Evolutionary conservation across 1,284 basidiomycete genomes (phyloP).

Genomic region (Cutaneotrichosporon dermatis): DNA sequence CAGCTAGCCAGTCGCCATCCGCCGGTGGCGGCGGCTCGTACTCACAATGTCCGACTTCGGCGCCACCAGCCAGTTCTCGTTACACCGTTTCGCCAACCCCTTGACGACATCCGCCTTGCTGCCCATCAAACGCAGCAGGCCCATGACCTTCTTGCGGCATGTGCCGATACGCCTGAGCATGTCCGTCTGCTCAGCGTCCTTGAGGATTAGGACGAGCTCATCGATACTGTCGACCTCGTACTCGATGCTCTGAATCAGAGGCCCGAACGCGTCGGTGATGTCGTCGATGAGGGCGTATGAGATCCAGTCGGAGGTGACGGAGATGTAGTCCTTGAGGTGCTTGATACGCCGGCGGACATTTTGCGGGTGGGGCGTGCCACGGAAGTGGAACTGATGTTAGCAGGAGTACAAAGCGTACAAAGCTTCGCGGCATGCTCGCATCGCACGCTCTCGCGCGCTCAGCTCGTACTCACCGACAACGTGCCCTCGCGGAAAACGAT

Average conservation of each 20-base stretch:
- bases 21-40: constrained; percentile 10
- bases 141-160: constrained; percentile 99
- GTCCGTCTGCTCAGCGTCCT: constrained; percentile 75
- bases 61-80: constrained; percentile 98
- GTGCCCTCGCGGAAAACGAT: constrained; percentile 99
- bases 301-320: constrained; percentile 99
- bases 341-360: constrained; percentile 97
- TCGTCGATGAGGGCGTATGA: constrained; percentile 99
- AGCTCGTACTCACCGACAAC: constrained; percentile 61
- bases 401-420: neutral
- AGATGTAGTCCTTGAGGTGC: constrained; percentile 98
- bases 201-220: constrained; percentile 93
- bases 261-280: constrained; percentile 98
- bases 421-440: no score
- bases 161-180: constrained; percentile 87
- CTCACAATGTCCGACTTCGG: constrained; percentile 94
- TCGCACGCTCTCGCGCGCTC: neutral
- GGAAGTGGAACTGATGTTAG: constrained; percentile 80
- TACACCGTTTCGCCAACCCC: constrained; percentile 91
- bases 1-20: neutral
- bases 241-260: constrained; percentile 96
- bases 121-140: constrained; percentile 86
- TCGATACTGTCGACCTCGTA: constrained; percentile 99
- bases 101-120: constrained; percentile 99
- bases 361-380: constrained; percentile 93